Base-by-base conservation (phyloP, 2,329 filamentous ascomycete genomes). In the Colletotrichum caudatum region DNA sequence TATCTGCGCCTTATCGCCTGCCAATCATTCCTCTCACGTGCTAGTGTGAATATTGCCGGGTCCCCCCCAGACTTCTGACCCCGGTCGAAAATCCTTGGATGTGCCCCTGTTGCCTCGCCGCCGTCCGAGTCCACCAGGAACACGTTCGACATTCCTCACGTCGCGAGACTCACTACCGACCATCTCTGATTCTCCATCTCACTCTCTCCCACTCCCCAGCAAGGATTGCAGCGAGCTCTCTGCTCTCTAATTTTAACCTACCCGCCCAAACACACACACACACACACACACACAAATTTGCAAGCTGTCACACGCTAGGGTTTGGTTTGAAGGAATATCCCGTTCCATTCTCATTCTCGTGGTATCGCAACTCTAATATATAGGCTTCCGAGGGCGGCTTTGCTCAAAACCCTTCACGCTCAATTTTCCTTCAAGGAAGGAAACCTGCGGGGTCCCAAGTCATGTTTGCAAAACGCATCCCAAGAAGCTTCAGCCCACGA, bases 21-120 rank as follows among this genome's bases (percentile, higher is more conserved):
- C 72, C 69, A 72, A 73, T 72, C 64, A 73, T 51, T 60, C 35
- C 41, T 26, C 62, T 69, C 72, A 73, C 72, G 72, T 73, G 72
- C 35, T 51, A 51, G 51, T 64, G 37, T 37, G 26, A 23, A 11
- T 23, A 9, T 35, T 39, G 29, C 29, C 44, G 63, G 60, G 41
- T 37, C 44, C 51, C 46, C 46, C 46, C 66, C 56, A 18, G 57
- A 57, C 57, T 57, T 61, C 44, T 12, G 50, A 63, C 37, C 71
- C 41, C 16, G 23, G 46, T 53, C 63, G 44, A 29, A 29, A 29
- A 29, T 57, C 33, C 58, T 23, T 6, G 50, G 33, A 59, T 39
- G 33, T 46, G 35, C 56, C 29, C 33, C 50, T 61, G 39, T n/a
- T 56, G 5, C 33, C 23, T 61, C 18, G 16, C 46, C 61, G 48